Base-by-base conservation (phyloP, 2,329 filamentous ascomycete species). In the Neospermospora avenae region DNA sequence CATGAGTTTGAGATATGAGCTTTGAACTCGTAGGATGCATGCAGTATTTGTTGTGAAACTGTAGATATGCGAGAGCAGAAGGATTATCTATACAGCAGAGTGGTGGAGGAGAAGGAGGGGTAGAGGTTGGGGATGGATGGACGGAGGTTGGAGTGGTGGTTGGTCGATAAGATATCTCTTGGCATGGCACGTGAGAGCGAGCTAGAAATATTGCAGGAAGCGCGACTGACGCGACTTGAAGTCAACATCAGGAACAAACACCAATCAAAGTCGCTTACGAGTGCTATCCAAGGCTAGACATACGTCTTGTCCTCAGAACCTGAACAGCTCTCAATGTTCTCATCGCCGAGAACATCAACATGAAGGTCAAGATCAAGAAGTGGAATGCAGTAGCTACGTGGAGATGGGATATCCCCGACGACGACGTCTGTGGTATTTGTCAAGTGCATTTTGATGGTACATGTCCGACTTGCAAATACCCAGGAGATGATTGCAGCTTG, bases 391-490 rank as follows among this genome's bases (percentile, higher is more conserved):
- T 99, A 64, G 95, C 95, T 18, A 93, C 92, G 58, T 99, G 95
- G 95, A 87, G 91, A 66, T 99, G 95, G 95, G 91, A 98, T 74
- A 90, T 98, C 71, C 92, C 93, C 24, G 92, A 96, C 70, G 93
- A 97, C 77, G 93, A 99, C 74, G 93, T 98, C 64, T 99, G 95
- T 70, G 95, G 95, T 70, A 99, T 99, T 77, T 99, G 95, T 77
- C 93, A 96, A 73, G 93, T 96, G 64, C 90, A 96, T 71, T 99
- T 98, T 73, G 95, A 99, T 74, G 93, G 93, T 61, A 98, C 95
- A 25, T 99, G 95, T 79, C 93, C 95, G 49, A 96, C 92, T 58
- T 99, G 95, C 86, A 96, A 96, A 81, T 98, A 92, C 73, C 95
- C 95, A 14, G 95, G 95, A 60, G 95, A 99, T 71, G 93, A 97